Evolutionary conservation across 345 rosid species (phyloP), one percentile per base, ranked within the genome.

Genomic region (Murraya paniculata): DNA sequence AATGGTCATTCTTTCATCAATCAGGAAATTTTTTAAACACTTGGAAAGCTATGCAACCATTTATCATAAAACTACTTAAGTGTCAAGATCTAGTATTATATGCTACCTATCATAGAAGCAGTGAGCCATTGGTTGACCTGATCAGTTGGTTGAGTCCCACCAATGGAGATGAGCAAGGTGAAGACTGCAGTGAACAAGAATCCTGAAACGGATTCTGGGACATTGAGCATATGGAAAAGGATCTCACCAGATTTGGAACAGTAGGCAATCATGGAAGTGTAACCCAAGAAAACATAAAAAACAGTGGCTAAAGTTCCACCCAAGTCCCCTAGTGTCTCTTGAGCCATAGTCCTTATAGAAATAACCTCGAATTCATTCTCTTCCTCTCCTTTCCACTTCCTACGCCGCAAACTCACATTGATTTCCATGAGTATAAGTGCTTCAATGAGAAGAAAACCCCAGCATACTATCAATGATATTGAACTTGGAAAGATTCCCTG

Each of bases 401-500:
- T 85, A 11, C 48, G 64, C 80, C 72, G 75, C 81, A 89, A 82
- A 21, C 41, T 66, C 67, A 87, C 88, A 35, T 91, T 88, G 82
- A 89, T 73, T 83, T 91, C 91, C 28, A 87, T 76, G n/a, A 89
- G 89, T 45, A 91, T 65, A 45, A 89, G 87, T 14, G 91, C 91
- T 75, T 89, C 90, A 41, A 88, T 38, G 35, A 91, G 70, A 66
- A 91, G 88, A 84, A 91, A 91, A 1, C 77, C 91, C 91, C 91
- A 88, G 71, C 93, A 91, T 57, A 82, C 25, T 38, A 89, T 74
- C 78, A 88, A 57, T 28, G 87, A 56, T 33, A 88, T 73, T 71
- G 94, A 89, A 84, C 91, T 89, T 73, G 92, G 94, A 68, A 91
- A 5, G 60, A 91, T 28, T 24, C 92, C 92, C 94, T 89, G 79